These are phyloP conservation scores for Chlorella sp. DNA, from an alignment of 139 green algal species.

Conservation along the genomic window DNA sequence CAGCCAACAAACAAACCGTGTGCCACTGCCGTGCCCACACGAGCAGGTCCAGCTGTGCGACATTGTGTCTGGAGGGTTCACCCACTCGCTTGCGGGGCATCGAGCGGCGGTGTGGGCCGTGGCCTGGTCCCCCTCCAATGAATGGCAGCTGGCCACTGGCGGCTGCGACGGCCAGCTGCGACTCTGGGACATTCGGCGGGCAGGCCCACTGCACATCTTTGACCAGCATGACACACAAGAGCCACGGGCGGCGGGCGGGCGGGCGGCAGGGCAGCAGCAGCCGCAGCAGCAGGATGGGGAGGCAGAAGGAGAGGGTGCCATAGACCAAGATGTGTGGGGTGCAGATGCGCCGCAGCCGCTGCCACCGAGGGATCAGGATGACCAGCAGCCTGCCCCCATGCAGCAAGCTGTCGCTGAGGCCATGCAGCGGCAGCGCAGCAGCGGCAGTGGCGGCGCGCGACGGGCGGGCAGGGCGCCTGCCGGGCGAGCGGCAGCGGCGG, in stretches of 20 bases:
- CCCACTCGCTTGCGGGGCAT: slow-evolving; percentile 84
- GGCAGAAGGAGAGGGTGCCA: not conserved
- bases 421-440: not conserved
- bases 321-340: no score
- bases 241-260: not conserved
- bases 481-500: not conserved
- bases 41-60: slow-evolving; percentile 76
- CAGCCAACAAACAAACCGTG: no score
- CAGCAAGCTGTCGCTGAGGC: not conserved
- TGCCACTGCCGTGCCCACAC: no score
- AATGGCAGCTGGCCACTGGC: slow-evolving; percentile 78
- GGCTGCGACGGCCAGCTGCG: slow-evolving; percentile 65
- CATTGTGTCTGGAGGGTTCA: slow-evolving; percentile 68
- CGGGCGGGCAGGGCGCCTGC: no score
- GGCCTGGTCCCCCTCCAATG: slow-evolving; percentile 69
- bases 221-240: slow-evolving; percentile 68
- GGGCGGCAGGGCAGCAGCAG: not conserved
- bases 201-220: slow-evolving; percentile 65
- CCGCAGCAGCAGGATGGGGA: not conserved
- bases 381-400: not conserved
- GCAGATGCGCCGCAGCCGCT: no score
- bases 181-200: slow-evolving; percentile 82
- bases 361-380: slow-evolving; percentile 1
- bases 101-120: slow-evolving; percentile 67
- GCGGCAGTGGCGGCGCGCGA: not conserved